A percentile compares a stretch with the other conserved stretches of the same genome.
Evolutionary conservation across 2,329 filamentous ascomycete genomes (phyloP).

Genomic region (Arthrobotrys iridis): DNA sequence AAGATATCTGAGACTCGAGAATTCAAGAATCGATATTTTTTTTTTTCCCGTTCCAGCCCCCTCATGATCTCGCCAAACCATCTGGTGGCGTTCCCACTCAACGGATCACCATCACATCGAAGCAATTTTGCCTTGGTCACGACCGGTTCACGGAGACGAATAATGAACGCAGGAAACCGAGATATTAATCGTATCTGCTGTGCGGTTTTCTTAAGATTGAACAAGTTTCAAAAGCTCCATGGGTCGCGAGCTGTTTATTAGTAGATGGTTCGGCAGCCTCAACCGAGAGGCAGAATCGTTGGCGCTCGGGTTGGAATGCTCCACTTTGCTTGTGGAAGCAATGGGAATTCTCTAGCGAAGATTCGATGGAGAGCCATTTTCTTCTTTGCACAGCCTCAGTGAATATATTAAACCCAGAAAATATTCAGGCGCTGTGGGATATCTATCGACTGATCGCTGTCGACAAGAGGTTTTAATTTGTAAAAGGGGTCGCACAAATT

Average conservation of each 20-base stretch:
- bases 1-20: not conserved
- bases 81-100: slow-evolving; percentile 1
- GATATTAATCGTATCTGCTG: slow-evolving; percentile 2
- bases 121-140: not conserved
- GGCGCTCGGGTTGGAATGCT: slow-evolving; percentile 9
- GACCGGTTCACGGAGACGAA: slow-evolving; percentile 1
- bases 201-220: slow-evolving; percentile 31
- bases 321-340: not conserved
- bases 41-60: too few species aligned
- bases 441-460: slow-evolving; percentile 12
- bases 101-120: not conserved
- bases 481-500: slow-evolving; percentile 20
- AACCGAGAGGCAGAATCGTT: slow-evolving; percentile 23
- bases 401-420: not conserved
- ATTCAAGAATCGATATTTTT: not conserved
- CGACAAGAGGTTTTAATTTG: slow-evolving; percentile 5
- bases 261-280: slow-evolving; percentile 23
- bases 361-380: not conserved
- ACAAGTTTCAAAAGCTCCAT: slow-evolving; percentile 32
- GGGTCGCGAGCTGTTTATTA: slow-evolving; percentile 4
- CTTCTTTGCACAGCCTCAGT: slow-evolving; percentile 28
- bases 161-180: not conserved
- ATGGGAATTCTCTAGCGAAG: not conserved
- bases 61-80: not conserved
- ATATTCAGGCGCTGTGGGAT: slow-evolving; percentile 5